Evolutionary conservation across 768 basidiomycete genomes (phyloP).

Genomic region (Psilocybe cubensis): DNA sequence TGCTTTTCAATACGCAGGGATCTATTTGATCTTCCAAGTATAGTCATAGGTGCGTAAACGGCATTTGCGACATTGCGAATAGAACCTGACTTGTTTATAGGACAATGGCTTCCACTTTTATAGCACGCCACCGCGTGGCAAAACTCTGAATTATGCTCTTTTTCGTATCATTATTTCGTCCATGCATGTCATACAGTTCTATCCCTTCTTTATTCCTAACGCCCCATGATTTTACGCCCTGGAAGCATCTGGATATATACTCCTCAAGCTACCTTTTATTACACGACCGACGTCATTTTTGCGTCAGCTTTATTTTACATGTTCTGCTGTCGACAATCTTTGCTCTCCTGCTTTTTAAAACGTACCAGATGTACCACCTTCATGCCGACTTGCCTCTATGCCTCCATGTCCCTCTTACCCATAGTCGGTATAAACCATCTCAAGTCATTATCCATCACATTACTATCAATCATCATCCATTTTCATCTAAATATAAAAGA

Average conservation of each 20-base stretch:
- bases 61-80: background rate
- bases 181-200: conserved; percentile 12
- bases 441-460: conserved; percentile 14
- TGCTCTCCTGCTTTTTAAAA: conserved; percentile 21
- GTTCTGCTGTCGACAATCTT: conserved; percentile 20
- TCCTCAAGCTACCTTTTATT: conserved; percentile 4
- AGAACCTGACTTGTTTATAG: conserved; percentile 36
- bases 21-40: conserved; percentile 86
- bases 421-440: conserved; percentile 12
- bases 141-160: conserved; percentile 14
- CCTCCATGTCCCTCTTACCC: conserved; percentile 10
- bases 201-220: background rate
- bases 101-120: conserved; percentile 87
- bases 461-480: conserved; percentile 9
- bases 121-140: conserved; percentile 33
- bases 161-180: conserved; percentile 24
- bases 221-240: background rate
- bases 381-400: conserved; percentile 8
- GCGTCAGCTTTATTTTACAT: conserved; percentile 16
- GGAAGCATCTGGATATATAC: conserved; percentile 1
- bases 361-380: conserved; percentile 27
- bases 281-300: conserved; percentile 8
- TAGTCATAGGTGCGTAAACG: conserved; percentile 75
- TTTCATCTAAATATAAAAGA: conserved; percentile 16
- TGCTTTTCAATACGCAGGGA: conserved; percentile 96